A percentile compares a stretch with the other conserved stretches of the same genome.
These are phyloP conservation scores for Hyaloperonospora arabidopsidis DNA, from an alignment of 352 stramenopile genomes.

Conservation along the genomic window DNA sequence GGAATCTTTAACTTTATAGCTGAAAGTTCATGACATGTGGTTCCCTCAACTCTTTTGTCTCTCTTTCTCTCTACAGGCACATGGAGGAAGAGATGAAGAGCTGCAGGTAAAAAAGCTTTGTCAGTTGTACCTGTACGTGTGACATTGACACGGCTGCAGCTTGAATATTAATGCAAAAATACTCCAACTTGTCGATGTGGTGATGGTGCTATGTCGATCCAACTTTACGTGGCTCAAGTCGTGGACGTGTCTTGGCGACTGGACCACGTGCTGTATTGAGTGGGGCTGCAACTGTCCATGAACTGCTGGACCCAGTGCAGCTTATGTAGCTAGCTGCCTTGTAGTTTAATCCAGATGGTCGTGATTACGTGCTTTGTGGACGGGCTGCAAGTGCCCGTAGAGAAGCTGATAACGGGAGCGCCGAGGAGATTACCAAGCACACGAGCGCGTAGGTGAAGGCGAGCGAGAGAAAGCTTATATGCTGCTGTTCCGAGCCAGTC, in stretches of 20 bases:
- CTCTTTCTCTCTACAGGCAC: no score
- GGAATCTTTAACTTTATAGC: no score
- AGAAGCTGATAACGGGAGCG: conserved; percentile 37
- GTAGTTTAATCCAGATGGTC: conserved; percentile 29
- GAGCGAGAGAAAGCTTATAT: no score
- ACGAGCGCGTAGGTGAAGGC: no score
- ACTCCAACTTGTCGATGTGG: background rate
- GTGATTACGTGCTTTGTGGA: conserved; percentile 62
- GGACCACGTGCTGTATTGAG: conserved; percentile 59
- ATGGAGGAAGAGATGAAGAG: no score
- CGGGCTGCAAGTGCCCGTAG: conserved; percentile 54
- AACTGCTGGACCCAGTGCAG: conserved; percentile 54
- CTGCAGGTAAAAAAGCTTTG: no score
- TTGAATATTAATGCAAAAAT: no score
- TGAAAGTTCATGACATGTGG: no score
- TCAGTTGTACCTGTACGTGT: no score
- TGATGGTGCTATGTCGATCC: conserved; percentile 9
- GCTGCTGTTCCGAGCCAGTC: no score
- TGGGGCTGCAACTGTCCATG: conserved; percentile 39
- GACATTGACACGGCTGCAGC: no score
- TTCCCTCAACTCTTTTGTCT: no score
- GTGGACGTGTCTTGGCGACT: conserved; percentile 63
- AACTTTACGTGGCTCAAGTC: conserved; percentile 61
- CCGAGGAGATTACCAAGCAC: background rate
- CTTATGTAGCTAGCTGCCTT: conserved; percentile 49